These are phyloP conservation scores for Penicillium daleae DNA, from an alignment of 495 filamentous ascomycete genomes.

Conservation along the genomic window DNA sequence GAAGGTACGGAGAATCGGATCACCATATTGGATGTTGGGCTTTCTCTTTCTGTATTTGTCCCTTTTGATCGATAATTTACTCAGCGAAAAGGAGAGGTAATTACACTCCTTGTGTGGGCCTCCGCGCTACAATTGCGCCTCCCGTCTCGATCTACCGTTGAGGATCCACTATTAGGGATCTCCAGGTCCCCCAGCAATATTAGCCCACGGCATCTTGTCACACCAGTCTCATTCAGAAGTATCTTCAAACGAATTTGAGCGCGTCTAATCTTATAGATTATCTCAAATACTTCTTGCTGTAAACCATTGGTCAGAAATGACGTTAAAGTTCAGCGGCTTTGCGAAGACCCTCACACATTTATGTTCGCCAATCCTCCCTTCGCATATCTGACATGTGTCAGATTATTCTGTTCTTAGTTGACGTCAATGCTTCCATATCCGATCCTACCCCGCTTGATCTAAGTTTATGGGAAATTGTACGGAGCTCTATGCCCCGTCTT, in stretches of 20 bases:
- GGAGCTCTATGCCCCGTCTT: constrained; percentile 2
- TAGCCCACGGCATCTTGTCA: not conserved
- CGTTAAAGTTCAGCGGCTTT: not conserved
- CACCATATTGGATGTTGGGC: not conserved
- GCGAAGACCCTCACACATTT: not conserved
- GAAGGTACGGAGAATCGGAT: not conserved
- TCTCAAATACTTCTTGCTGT: not conserved
- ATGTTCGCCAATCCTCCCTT: not conserved
- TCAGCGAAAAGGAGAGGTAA: too few relatives aligned
- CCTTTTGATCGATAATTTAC: too few relatives aligned
- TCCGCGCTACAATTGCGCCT: not conserved
- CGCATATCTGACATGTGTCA: constrained; percentile 1
- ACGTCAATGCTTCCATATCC: not conserved
- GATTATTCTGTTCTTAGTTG: not conserved
- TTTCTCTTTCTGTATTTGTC: not conserved
- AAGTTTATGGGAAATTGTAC: not conserved
- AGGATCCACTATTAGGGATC: not conserved
- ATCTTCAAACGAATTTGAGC: not conserved
- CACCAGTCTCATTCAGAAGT: not conserved
- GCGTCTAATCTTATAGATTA: too few relatives aligned
- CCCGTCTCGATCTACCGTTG: constrained; percentile 2
- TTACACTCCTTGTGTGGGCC: not conserved
- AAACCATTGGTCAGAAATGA: not conserved
- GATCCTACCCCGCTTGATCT: constrained; percentile 1
- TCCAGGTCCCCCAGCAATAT: not conserved